Evolutionary conservation across 257 asterid species (phyloP), one percentile per base, ranked within the genome.

Genomic region (Nicotiana otophora): DNA sequence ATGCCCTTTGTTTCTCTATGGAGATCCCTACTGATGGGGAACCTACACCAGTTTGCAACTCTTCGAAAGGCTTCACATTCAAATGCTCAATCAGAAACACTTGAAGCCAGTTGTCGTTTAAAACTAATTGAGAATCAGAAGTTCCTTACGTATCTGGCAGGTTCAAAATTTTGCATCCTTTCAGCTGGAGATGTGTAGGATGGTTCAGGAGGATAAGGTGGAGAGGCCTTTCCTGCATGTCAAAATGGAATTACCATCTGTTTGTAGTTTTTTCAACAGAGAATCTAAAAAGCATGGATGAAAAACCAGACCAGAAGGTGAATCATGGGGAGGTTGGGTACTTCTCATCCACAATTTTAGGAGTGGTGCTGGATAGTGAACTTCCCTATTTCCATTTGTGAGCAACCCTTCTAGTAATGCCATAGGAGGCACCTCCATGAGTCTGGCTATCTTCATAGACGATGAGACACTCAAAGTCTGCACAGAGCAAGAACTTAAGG

Each of bases 291-390:
- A 81, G 31, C 67, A 66, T 81, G 62, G 30, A 66, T 51, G 83
- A 60, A 84, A 85, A 80, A 78, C 58, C 95, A 82, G 48, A 96
- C 99, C 98, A 83, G 95, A 92, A 79, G 97, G 94, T 75, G 98
- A 94, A 87, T 90, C 94, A 28, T 85, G 93, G 62, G 91, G 91
- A 83, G 93, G 90, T 78, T 89, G 96, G 70, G 88, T 91, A 83
- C 87, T 88, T 84, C 86, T 87, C 81, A 81, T 80, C 97, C 96
- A 94, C 61, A 86, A 58, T 82, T 93, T 91, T 85, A 94, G 33
- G 82, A 94, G 94, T 48, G 93, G 89, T 30, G 86, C 77, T 34
- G 99, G 97, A 84, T 88, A 93, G 85, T 96, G 85, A 63, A 93
- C 86, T 79, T 87, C 88, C 81, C 84, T 77, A 66, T 78, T 86